These are phyloP conservation scores for Tetrahymena elliotti DNA, from an alignment of 73 alveolate genomes.

Conservation along the genomic window DNA sequence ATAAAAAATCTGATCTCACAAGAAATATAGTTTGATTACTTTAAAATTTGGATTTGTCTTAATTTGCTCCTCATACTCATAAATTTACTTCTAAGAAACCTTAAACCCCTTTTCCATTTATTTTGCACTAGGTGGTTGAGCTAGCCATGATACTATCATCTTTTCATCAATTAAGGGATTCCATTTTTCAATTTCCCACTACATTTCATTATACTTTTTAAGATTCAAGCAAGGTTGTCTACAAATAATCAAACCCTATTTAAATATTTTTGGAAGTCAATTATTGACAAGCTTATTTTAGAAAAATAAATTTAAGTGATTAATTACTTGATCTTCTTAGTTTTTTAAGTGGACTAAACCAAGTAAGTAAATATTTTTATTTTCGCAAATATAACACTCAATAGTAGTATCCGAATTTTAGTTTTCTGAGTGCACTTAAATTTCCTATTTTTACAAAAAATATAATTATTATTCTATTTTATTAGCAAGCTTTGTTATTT, in stretches of 20 bases:
- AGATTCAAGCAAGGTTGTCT: constrained; percentile 2
- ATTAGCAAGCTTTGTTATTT: neutral
- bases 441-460: neutral
- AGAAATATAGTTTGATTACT: no score
- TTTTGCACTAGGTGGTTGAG: constrained; percentile 2
- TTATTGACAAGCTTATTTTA: neutral
- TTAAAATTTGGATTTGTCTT: neutral
- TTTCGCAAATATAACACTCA: constrained; percentile 36
- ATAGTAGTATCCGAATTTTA: neutral
- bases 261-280: neutral
- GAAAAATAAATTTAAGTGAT: no score
- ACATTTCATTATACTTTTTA: constrained; percentile 3
- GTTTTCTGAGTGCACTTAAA: neutral
- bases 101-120: neutral
- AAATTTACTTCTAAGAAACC: constrained; percentile 21
- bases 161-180: constrained; percentile 25
- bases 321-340: constrained; percentile 13
- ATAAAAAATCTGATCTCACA: no score
- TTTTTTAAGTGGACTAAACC: constrained; percentile 10
- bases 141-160: constrained; percentile 17
- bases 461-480: neutral
- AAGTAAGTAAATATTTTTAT: constrained; percentile 4
- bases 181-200: constrained; percentile 27
- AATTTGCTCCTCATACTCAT: constrained; percentile 10
- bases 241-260: constrained; percentile 15